A percentile compares a stretch with the other conserved stretches of the same genome.
Evolutionary conservation across 2,329 filamentous ascomycete species (phyloP).

Genomic region (Grosmannia huntii): DNA sequence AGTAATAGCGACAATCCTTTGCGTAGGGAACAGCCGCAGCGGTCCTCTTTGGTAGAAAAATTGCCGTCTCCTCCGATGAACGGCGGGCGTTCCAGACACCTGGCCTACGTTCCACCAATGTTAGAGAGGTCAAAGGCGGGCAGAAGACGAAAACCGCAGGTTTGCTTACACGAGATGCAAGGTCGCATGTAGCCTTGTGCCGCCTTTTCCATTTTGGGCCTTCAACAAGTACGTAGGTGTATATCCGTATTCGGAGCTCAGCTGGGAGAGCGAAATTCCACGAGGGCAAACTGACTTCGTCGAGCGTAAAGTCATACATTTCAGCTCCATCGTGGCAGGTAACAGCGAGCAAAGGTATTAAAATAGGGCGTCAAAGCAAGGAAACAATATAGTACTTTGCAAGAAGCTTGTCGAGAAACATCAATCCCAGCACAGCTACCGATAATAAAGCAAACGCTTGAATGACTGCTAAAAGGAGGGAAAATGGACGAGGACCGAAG

Average conservation of each 20-base stretch:
- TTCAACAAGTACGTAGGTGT: background rate
- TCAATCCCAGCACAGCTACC: background rate
- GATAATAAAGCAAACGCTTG: background rate
- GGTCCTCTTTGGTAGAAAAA: background rate
- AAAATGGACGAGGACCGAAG: background rate
- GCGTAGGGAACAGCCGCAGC: conserved; percentile 7
- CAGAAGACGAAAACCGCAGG: background rate
- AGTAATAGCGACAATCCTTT: conserved; percentile 7
- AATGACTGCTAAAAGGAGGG: background rate
- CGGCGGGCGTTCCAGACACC: background rate
- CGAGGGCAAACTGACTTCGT: background rate
- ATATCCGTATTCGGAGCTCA: background rate
- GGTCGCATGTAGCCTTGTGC: background rate
- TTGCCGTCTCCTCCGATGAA: background rate
- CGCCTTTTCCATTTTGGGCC: background rate
- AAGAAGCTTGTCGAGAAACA: background rate
- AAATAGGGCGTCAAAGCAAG: background rate
- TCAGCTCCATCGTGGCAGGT: background rate
- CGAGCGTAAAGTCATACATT: background rate
- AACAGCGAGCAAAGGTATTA: background rate
- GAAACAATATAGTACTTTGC: background rate
- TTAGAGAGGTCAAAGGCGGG: background rate
- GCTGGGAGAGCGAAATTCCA: background rate
- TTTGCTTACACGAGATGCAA: background rate
- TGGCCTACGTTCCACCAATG: background rate